Conservation (phyloP, 1,284 basidiomycete species). For the Sphaerobolus stellatus region DNA sequence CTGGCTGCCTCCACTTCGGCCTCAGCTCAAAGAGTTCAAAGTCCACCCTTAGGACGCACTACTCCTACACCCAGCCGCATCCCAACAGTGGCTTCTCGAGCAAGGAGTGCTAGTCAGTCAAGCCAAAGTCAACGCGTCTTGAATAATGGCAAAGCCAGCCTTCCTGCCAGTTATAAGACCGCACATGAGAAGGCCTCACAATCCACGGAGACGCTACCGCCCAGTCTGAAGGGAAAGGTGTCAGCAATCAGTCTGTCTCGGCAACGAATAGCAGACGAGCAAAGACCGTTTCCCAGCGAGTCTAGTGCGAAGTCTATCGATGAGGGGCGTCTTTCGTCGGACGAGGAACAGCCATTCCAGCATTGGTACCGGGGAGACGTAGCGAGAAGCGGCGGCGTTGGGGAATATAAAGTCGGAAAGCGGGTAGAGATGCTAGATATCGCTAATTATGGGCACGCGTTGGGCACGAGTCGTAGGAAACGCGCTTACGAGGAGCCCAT, state of each 20-base stretch:
- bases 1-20: not conserved
- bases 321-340: constrained; percentile 53
- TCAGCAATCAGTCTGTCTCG: constrained; percentile 4
- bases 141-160: constrained; percentile 3
- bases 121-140: constrained; percentile 8
- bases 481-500: constrained; percentile 22
- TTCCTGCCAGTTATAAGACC: constrained; percentile 5
- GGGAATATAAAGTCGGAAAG: constrained; percentile 67
- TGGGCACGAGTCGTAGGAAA: constrained; percentile 24
- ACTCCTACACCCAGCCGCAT: constrained; percentile 13
- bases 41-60: constrained; percentile 2
- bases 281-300: constrained; percentile 1
- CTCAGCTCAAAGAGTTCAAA: constrained; percentile 5
- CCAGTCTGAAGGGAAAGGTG: not conserved
- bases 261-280: constrained; percentile 2
- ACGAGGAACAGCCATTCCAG: constrained; percentile 75
- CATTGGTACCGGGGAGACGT: constrained; percentile 83
- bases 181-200: not conserved
- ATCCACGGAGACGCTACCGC: not conserved
- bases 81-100: constrained; percentile 10
- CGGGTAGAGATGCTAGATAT: constrained; percentile 79
- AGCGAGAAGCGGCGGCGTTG: constrained; percentile 76
- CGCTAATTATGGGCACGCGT: constrained; percentile 70
- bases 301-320: no score
- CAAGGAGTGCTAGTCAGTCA: constrained; percentile 11